Conservation (phyloP, 2,329 filamentous ascomycete genomes). For the Dactylellina haptotyla region DNA sequence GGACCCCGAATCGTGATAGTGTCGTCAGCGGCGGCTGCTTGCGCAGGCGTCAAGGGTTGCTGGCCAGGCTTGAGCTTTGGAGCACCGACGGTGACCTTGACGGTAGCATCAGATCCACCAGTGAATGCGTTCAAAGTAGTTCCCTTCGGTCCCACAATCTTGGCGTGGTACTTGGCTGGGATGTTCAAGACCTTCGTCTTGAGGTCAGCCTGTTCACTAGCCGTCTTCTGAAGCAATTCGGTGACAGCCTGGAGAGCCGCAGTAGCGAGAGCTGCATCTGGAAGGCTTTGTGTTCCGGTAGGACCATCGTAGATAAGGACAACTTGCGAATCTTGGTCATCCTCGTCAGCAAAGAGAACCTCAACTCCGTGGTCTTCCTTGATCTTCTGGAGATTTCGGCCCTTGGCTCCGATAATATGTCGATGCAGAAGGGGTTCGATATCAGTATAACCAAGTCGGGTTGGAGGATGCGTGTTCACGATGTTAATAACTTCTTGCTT, state of each 20-base stretch:
- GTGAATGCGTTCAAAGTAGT: constrained; percentile 58
- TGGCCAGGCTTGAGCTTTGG: constrained; percentile 55
- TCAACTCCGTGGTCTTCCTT: constrained; percentile 74
- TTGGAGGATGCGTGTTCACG: constrained; percentile 77
- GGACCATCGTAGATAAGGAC: constrained; percentile 67
- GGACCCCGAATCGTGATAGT: constrained; percentile 57
- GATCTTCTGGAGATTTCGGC: constrained; percentile 73
- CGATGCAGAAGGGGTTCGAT: constrained; percentile 83
- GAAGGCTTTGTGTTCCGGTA: constrained; percentile 64
- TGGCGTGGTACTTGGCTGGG: constrained; percentile 71
- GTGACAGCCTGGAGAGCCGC: constrained; percentile 70
- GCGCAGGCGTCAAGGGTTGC: constrained; percentile 30
- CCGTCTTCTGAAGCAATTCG: constrained; percentile 67
- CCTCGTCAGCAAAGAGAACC: constrained; percentile 65
- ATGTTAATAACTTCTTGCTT: constrained; percentile 71
- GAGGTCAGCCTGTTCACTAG: constrained; percentile 69
- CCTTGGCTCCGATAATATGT: constrained; percentile 75
- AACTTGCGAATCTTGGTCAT: constrained; percentile 62
- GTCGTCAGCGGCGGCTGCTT: constrained; percentile 53
- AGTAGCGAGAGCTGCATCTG: constrained; percentile 69
- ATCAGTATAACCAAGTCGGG: constrained; percentile 73
- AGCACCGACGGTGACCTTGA: constrained; percentile 56
- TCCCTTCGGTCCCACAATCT: constrained; percentile 64
- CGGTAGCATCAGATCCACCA: constrained; percentile 53
- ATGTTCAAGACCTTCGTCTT: constrained; percentile 67